phyloP scores from a whole-genome alignment of 2,329 filamentous ascomycete species.

The Aspergillus sp. region DNA sequence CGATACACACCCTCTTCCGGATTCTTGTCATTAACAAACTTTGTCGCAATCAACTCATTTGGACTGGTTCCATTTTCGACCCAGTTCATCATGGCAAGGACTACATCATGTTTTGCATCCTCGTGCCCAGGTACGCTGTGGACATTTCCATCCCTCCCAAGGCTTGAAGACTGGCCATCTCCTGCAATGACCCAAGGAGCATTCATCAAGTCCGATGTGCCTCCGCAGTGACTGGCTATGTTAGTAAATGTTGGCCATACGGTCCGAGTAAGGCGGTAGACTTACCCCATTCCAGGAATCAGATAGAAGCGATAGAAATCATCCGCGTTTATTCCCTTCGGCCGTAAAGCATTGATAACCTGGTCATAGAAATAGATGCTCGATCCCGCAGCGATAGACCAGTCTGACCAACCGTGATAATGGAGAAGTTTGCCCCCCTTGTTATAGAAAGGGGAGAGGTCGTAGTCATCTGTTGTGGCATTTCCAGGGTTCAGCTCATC shows the following conservation, averaged over 20 bases:
- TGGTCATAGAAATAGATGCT: conserved; percentile 4
- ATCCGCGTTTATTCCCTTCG: conserved; percentile 7
- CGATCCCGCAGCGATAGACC: conserved; percentile 17
- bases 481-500: conserved; percentile 11
- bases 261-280: neutral
- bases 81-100: conserved; percentile 22
- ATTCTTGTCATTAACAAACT: conserved; percentile 4
- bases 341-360: neutral
- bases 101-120: conserved; percentile 17
- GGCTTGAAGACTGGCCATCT: neutral
- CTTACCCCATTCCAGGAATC: conserved; percentile 18
- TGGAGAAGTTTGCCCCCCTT: conserved; percentile 18
- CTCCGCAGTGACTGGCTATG: neutral
- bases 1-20: neutral
- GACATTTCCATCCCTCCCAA: neutral
- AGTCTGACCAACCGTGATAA: conserved; percentile 20
- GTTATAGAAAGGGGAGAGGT: conserved; percentile 12
- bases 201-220: neutral
- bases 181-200: conserved; percentile 11
- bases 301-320: conserved; percentile 20
- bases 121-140: conserved; percentile 11
- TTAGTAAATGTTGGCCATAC: too few relatives aligned
- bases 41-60: conserved; percentile 17
- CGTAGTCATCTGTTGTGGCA: conserved; percentile 11
- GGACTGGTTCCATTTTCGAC: conserved; percentile 20